Base-by-base conservation (phyloP, 2,329 filamentous ascomycete genomes). In the Diaporthe eres region DNA sequence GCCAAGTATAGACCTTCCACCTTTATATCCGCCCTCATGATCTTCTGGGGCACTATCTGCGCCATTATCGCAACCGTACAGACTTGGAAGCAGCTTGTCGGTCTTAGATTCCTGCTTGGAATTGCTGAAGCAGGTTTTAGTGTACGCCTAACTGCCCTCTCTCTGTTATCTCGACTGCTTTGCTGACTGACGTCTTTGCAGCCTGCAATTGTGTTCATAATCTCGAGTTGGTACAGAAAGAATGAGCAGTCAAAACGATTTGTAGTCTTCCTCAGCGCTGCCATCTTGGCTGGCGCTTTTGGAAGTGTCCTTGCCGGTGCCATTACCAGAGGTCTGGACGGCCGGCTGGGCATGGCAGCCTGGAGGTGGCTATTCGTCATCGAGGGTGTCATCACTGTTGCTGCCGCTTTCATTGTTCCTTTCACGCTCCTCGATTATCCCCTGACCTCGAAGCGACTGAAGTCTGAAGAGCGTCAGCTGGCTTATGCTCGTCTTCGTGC, bases 21-120 rank as follows among this genome's bases (percentile, higher is more conserved):
- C 51, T 53, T 53, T 15, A 53, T 53, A 53, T n/a, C 51, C 51
- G 51, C 51, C 51, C 51, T 53, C 51, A 53, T 53, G 51, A 28
- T 53, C n/a, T 28, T 53, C 51, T 53, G 51, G 51, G 51, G 51
- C 13, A 53, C 51, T 28, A 53, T n/a, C 51, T 53, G 51, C n/a
- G 51, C 51, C 51, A 53, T 28, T 12, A 53, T 53, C 9, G 51
- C 51, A 53, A 22, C 13, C n/a, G 51, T 7, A 5, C 51, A 53
- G 10, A 53, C 10, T 15, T 53, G 51, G 51, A 53, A 53, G n/a
- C 51, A 53, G 51, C 51, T 53, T 12, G 51, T 53, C 2, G n/a
- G 51, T 53, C 51, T 53, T 15, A 53, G 51, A 28, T 53, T 53
- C n/a, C 51, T 53, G n/a, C 51, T 53, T 28, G 51, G 51, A 13